Conservation (phyloP, 2,329 filamentous ascomycete species). For the Shiraia bambusicola region DNA sequence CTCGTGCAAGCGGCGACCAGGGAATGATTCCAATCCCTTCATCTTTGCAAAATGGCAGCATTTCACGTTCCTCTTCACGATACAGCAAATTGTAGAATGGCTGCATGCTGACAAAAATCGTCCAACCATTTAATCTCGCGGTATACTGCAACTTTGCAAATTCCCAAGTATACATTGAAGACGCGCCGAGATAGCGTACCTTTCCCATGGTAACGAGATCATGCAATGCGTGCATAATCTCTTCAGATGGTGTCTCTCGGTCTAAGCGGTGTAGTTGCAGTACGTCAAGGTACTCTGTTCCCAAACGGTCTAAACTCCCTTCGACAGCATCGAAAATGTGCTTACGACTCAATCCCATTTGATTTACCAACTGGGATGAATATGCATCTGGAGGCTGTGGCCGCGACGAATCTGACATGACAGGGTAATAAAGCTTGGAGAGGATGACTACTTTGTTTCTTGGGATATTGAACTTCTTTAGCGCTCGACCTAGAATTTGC, state of each 20-base stretch:
- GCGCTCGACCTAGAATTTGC: constrained; percentile 29
- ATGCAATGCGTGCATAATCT: constrained; percentile 27
- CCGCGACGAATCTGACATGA: constrained; percentile 8
- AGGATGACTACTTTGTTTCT: constrained; percentile 33
- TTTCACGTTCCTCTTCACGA: constrained; percentile 48
- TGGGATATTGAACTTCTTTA: constrained; percentile 32
- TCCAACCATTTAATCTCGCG: constrained; percentile 46
- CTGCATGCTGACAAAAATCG: constrained; percentile 49
- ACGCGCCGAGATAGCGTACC: constrained; percentile 29
- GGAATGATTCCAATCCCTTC: constrained; percentile 30
- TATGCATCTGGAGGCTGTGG: constrained; percentile 6
- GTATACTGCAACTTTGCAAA: constrained; percentile 47
- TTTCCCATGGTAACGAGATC: constrained; percentile 24
- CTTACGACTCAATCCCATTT: constrained; percentile 36
- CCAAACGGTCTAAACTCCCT: constrained; percentile 7
- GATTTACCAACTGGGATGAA: constrained; percentile 32
- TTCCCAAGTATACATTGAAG: constrained; percentile 38
- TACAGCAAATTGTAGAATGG: constrained; percentile 47
- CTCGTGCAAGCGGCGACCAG: constrained; percentile 34
- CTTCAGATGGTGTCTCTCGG: constrained; percentile 12
- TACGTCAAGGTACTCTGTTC: constrained; percentile 26
- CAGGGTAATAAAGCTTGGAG: constrained; percentile 24
- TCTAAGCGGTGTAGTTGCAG: constrained; percentile 28
- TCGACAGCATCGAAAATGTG: constrained; percentile 46
- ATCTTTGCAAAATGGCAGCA: constrained; percentile 22